Conservation (phyloP, 2,329 filamentous ascomycete species). For the Fusarium praegraminearum region DNA sequence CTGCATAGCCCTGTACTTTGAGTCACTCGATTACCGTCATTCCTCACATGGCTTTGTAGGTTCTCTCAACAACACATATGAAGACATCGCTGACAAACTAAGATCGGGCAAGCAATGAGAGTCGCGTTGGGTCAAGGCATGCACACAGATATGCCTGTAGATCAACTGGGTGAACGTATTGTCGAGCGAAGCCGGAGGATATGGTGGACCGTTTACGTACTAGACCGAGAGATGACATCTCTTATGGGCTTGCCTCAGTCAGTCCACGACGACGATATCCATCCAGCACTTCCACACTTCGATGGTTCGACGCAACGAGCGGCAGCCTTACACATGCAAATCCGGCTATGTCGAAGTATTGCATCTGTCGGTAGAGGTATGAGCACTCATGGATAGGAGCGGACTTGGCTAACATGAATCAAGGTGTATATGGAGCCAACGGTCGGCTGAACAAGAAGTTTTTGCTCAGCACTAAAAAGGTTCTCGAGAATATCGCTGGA, state of each 20-base stretch:
- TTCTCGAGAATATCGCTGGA: conserved; percentile 47
- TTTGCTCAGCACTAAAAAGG: conserved; percentile 49
- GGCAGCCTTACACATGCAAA: conserved; percentile 51
- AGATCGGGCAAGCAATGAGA: conserved; percentile 65
- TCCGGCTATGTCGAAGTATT: conserved; percentile 48
- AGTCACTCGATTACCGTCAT: conserved; percentile 62
- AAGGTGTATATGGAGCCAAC: conserved; percentile 50
- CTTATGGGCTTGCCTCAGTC: conserved; percentile 65
- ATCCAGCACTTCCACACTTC: conserved; percentile 54
- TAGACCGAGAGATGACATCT: conserved; percentile 66
- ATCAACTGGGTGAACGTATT: conserved; percentile 54
- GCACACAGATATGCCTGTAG: conserved; percentile 63
- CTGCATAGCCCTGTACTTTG: conserved; percentile 64
- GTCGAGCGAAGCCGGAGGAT: conserved; percentile 62
- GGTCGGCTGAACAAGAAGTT: conserved; percentile 50
- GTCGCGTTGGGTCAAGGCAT: conserved; percentile 63
- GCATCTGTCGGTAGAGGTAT: conserved; percentile 50
- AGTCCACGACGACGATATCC: conserved; percentile 63
- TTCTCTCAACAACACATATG: background rate
- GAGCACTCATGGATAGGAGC: fast-evolving
- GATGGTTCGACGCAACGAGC: conserved; percentile 45
- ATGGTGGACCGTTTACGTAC: conserved; percentile 67
- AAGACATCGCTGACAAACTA: conserved; percentile 9
- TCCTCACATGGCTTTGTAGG: conserved; percentile 60
- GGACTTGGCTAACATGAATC: background rate